Base-by-base conservation (phyloP, 139 green algal genomes). In the Coelastrella sp. region DNA sequence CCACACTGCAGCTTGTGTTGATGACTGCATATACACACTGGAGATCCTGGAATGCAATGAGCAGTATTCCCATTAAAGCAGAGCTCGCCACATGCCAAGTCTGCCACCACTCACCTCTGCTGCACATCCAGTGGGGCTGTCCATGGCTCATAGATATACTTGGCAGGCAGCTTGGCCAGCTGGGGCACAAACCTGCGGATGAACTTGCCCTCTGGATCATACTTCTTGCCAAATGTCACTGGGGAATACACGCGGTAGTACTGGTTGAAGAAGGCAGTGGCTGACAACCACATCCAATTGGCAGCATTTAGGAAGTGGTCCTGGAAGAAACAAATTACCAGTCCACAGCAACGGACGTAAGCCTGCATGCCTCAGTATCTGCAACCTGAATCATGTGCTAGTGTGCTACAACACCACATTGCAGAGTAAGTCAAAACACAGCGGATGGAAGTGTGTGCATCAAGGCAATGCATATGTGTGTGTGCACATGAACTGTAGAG, bases 131-230 rank as follows among this genome's bases (percentile, higher is more conserved):
- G 65, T 0, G 98, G 97, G 6, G 97, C 96, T 3, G 93, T 97
- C 98, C 98, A 99, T 0, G 98, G 98, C 93, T 98, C 97, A 83
- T 98, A 99, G 57, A 99, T 99, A 95, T 99, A 99, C 93, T 98
- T 97, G 35, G 92, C 88, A 0, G 98, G 98, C 91, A 99, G 96
- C 93, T 98, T 87, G 6, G 80, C 81, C 70, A 91, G 88, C 88
- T 89, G 22, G 4, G 68, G 88, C 70, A 91, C 65, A 63, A 91
- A 91, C 14, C 80, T 93, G 63, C 96, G 93, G 76, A 99, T 95
- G 94, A 96, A 99, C 20, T 95, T 92, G 24, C 97, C 96, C 19
- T 97, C 90, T 11, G 94, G 93, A 93, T 99, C 98, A 91, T 99
- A 99, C 93, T 99, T 99, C 90, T 98, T 97, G 24, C 94, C 94